phyloP scores from a whole-genome alignment of 78 protist genomes.

The Cavenderia fasciculata region DNA sequence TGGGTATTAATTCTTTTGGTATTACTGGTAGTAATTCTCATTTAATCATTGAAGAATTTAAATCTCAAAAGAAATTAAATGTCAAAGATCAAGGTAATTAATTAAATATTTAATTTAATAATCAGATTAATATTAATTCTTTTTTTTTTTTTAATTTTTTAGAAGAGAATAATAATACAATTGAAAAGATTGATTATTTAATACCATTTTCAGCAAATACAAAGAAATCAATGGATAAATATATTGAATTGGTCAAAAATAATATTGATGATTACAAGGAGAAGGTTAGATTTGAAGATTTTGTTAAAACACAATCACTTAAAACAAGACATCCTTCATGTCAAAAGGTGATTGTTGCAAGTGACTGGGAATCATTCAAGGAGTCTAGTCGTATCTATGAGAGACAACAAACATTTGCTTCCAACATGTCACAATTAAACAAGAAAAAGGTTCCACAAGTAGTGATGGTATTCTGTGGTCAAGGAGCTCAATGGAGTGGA shows the following conservation, averaged over 20 bases:
- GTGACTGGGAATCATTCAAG: conserved; percentile 19
- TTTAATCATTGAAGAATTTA: conserved; percentile 7
- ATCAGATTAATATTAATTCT: background rate
- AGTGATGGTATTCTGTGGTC: conserved; percentile 68
- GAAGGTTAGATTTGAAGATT: background rate
- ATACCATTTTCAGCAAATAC: background rate
- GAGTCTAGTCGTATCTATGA: background rate
- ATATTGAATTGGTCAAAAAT: background rate
- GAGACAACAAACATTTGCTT: background rate
- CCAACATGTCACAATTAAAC: background rate
- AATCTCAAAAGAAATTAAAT: background rate
- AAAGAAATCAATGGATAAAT: background rate
- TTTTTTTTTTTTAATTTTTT: background rate
- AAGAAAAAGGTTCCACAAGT: conserved; percentile 4
- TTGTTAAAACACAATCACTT: background rate
- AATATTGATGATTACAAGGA: background rate
- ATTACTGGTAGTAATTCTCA: conserved; percentile 88
- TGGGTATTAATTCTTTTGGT: conserved; percentile 88
- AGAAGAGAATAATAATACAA: background rate
- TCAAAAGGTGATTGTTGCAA: background rate
- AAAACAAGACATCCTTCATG: background rate
- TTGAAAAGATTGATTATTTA: background rate
- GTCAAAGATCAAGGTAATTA: background rate
- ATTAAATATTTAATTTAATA: background rate
- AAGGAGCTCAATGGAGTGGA: conserved; percentile 79